Conservation (phyloP, 169 alveolate genomes). For the Toxoplasma gondii region DNA sequence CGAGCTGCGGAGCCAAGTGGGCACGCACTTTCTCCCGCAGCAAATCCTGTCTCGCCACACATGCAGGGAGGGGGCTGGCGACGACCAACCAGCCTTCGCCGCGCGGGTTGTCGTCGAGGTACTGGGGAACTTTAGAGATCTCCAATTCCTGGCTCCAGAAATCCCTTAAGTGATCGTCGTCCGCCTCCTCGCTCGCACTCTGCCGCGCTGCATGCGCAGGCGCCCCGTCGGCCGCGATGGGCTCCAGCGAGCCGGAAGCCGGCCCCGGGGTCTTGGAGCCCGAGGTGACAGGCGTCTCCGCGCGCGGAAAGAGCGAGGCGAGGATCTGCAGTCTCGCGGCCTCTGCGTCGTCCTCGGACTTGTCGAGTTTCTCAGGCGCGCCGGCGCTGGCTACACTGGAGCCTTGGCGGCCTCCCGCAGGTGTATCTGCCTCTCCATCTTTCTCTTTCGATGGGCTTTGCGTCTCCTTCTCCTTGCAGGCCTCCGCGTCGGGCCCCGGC, state of each 20-base stretch:
- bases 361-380: neutral
- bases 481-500: neutral
- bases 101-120: neutral
- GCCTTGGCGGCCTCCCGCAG: neutral
- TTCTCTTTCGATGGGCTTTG: neutral
- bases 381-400: neutral
- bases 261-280: neutral
- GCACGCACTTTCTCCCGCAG: neutral
- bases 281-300: neutral
- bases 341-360: neutral
- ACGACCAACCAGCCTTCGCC: neutral
- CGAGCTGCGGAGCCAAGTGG: neutral
- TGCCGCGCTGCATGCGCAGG: neutral
- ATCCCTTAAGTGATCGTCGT: neutral
- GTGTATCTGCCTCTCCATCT: neutral
- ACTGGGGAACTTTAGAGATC: neutral
- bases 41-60: neutral
- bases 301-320: neutral
- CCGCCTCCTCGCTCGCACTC: neutral
- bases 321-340: neutral
- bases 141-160: neutral
- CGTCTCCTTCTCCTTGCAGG: neutral
- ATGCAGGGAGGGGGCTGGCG: neutral
- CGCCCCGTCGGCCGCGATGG: neutral
- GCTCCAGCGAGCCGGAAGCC: neutral